Base-by-base conservation (phyloP, 345 rosid species). In the Eucalyptus cloeziana region DNA sequence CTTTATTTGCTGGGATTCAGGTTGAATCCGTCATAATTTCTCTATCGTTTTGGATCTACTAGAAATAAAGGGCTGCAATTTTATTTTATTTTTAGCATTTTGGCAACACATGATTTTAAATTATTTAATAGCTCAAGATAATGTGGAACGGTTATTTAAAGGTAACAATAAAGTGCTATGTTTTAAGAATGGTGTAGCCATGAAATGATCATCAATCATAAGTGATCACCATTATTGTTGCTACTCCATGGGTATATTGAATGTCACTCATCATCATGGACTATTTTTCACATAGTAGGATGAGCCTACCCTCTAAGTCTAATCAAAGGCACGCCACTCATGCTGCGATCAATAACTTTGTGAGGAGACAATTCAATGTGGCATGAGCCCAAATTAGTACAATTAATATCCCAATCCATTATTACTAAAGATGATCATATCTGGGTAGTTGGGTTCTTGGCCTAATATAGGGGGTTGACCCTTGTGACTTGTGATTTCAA, bases 381-480 rank as follows among this genome's bases (percentile, higher is more conserved):
- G 21, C 76, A n/a, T 64, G 21, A n/a, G 37, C 6, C 37, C 76
- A 64, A 64, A 64, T 64, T 14, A 64, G 0, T 14, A n/a, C 33
- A n/a, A 14, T 64, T 6, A 37, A 71, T 7, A 37, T 71, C 27
- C 7, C 45, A 5, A 71, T 71, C 0, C 5, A 0, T 71, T 1
- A 71, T 71, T 21, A 19, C 2, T 71, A 19, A 37, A 12, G 27
- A 0, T 19, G 27, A 37, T 37, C 45, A 21, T 37, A 19, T 37
- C 13, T 1, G 3, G 8, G 27, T 37, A 37, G 81, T 37, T 71
- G 45, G 14, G 22, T 37, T 71, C 27, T 71, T 21, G 2, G 27
- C 83, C 15, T 71, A 71, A 71, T 9, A 4, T 12, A 71, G 11
- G 14, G 4, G 10, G 10, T 12, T 37, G 5, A 37, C 14, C 45